Evolutionary conservation across 2,329 filamentous ascomycete genomes (phyloP).

Genomic region (Furcasterigmium furcatum): DNA sequence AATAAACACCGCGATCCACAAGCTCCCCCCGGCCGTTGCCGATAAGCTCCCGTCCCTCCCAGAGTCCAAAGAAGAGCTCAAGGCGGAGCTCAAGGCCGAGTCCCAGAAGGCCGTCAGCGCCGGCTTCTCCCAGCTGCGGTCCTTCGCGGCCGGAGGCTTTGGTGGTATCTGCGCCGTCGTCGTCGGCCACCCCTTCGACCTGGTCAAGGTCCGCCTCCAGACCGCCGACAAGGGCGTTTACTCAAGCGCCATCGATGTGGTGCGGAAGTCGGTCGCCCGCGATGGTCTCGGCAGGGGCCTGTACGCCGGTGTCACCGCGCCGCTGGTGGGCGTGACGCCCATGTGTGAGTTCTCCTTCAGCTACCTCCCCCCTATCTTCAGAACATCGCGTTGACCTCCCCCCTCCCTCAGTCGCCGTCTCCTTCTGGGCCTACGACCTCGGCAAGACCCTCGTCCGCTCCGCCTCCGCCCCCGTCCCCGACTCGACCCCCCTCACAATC

Average conservation of each 20-base stretch:
- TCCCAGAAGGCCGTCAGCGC: slow-evolving; percentile 33
- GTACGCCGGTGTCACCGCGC: slow-evolving; percentile 96
- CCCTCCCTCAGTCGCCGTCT: slow-evolving; percentile 60
- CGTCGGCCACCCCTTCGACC: slow-evolving; percentile 93
- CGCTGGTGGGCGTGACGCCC: slow-evolving; percentile 90
- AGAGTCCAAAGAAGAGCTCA: slow-evolving; percentile 39
- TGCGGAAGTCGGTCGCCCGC: slow-evolving; percentile 80
- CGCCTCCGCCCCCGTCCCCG: slow-evolving; percentile 59
- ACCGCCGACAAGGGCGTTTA: slow-evolving; percentile 95
- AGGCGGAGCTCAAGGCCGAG: slow-evolving; percentile 37
- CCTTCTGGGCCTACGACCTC: slow-evolving; percentile 87
- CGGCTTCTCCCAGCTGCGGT: slow-evolving; percentile 60
- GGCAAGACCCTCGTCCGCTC: slow-evolving; percentile 83
- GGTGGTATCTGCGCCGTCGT: slow-evolving; percentile 92
- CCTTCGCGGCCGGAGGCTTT: slow-evolving; percentile 84
- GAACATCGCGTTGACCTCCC: neutral
- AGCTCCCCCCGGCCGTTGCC: slow-evolving; percentile 28
- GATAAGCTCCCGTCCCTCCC: slow-evolving; percentile 36
- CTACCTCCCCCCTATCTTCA: no score
- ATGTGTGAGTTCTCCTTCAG: no score
- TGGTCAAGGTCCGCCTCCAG: slow-evolving; percentile 96
- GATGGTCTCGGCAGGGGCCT: slow-evolving; percentile 79
- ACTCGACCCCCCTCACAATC: slow-evolving; percentile 72
- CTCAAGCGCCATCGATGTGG: slow-evolving; percentile 84
- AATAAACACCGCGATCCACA: slow-evolving; percentile 2